phyloP scores from a whole-genome alignment of 1,139 yeast species.

The Lodderomyces margitis region DNA sequence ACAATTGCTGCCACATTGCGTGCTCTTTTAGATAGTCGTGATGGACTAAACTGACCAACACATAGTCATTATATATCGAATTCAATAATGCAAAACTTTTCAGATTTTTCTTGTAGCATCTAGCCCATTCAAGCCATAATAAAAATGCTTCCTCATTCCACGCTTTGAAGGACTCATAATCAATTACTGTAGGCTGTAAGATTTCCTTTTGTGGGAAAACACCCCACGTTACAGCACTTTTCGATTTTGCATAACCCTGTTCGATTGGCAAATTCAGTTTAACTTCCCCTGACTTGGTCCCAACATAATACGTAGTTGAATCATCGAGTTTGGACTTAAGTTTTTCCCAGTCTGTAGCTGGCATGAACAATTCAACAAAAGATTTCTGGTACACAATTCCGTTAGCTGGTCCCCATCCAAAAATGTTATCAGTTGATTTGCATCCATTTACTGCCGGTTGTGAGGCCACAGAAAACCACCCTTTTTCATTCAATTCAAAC shows the following conservation, averaged over 20 bases:
- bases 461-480: slow-evolving; percentile 86
- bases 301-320: slow-evolving; percentile 67
- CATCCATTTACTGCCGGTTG: slow-evolving; percentile 91
- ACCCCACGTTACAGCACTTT: slow-evolving; percentile 93
- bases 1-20: slow-evolving; percentile 73
- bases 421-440: slow-evolving; percentile 74
- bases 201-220: slow-evolving; percentile 86
- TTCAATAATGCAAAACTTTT: slow-evolving; percentile 61
- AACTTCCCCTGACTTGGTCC: slow-evolving; percentile 59
- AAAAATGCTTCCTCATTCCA: slow-evolving; percentile 94
- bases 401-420: slow-evolving; percentile 96
- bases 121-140: slow-evolving; percentile 91
- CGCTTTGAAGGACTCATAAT: slow-evolving; percentile 82
- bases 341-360: slow-evolving; percentile 79
- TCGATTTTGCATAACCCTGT: slow-evolving; percentile 28
- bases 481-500: slow-evolving; percentile 68
- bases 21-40: slow-evolving; percentile 77
- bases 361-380: slow-evolving; percentile 79
- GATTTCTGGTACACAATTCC: slow-evolving; percentile 93
- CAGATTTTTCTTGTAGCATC: slow-evolving; percentile 61
- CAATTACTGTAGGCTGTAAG: slow-evolving; percentile 84
- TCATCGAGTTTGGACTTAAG: slow-evolving; percentile 43
- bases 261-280: slow-evolving; percentile 53
- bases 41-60: slow-evolving; percentile 78
- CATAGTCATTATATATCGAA: slow-evolving; percentile 58